A percentile compares a stretch with the other conserved stretches of the same genome.
Evolutionary conservation across 257 asterid species (phyloP).

Genomic region (Osmanthus fragrans): DNA sequence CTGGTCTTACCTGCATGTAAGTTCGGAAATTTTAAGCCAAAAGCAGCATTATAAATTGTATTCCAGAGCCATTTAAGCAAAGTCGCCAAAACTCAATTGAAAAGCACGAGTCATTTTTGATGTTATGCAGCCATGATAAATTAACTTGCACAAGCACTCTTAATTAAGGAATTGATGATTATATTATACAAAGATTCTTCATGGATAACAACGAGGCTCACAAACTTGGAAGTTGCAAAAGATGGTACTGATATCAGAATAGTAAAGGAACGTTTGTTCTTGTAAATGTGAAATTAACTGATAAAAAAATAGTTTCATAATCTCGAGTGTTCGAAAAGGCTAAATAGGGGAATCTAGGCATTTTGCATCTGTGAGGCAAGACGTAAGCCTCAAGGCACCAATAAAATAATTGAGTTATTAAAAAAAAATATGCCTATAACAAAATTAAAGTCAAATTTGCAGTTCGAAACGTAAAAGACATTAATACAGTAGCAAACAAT

Average conservation of each 20-base stretch:
- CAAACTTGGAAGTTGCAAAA: not conserved
- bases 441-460: not conserved
- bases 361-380: not conserved
- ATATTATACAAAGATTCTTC: not conserved
- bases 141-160: not conserved
- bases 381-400: not conserved
- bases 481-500: not conserved
- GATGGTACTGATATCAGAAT: not conserved
- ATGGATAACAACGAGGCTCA: not conserved
- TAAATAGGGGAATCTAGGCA: not conserved
- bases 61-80: not conserved
- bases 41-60: not conserved
- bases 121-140: not conserved
- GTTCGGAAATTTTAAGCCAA: slow-evolving; percentile 8
- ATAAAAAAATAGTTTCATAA: not conserved
- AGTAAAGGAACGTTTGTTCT: not conserved
- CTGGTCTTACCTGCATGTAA: slow-evolving; percentile 70
- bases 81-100: slow-evolving; percentile 9
- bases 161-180: not conserved
- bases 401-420: not conserved
- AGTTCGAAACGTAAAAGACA: not conserved
- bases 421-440: not conserved
- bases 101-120: not conserved
- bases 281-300: not conserved
- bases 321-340: not conserved